These are phyloP conservation scores for Pyrus hybrid DNA, from an alignment of 331 rosid genomes.

Conservation along the genomic window DNA sequence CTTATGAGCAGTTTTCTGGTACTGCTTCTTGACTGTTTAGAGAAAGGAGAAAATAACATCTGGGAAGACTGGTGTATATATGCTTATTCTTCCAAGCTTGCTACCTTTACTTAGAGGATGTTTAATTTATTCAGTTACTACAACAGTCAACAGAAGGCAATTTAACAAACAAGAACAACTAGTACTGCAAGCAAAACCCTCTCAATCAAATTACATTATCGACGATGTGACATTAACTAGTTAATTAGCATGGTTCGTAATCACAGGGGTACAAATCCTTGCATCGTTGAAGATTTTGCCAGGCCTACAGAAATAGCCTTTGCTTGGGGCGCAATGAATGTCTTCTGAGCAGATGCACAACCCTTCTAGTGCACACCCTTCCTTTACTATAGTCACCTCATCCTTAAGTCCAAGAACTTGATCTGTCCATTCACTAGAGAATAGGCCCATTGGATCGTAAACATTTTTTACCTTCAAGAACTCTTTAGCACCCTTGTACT, in stretches of 20 bases:
- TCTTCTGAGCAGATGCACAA: conserved; percentile 59
- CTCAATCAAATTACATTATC: not conserved
- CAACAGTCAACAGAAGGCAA: not conserved
- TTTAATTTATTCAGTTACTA: not conserved
- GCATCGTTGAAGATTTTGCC: conserved; percentile 62
- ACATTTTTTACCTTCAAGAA: conserved; percentile 44
- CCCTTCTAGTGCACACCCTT: conserved; percentile 77
- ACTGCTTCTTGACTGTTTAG: too few relatives aligned
- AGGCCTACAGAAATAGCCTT: conserved; percentile 47
- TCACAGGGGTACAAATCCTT: conserved; percentile 41
- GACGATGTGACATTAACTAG: not conserved
- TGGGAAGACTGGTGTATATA: too few relatives aligned
- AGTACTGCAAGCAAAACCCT: too few relatives aligned
- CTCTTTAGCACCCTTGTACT: conserved; percentile 22
- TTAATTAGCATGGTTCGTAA: not conserved
- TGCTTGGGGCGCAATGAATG: conserved; percentile 61
- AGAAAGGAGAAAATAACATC: too few relatives aligned
- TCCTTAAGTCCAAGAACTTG: conserved; percentile 57
- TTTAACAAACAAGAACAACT: not conserved
- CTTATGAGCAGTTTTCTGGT: too few relatives aligned
- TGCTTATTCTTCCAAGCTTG: not conserved
- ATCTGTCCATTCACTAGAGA: conserved; percentile 71
- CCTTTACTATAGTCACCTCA: conserved; percentile 22
- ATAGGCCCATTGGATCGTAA: conserved; percentile 51
- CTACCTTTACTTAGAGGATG: not conserved